Evolutionary conservation across 495 filamentous ascomycete genomes (phyloP), one percentile per base, ranked within the genome.

Genomic region (Aspergillus homomorphus): DNA sequence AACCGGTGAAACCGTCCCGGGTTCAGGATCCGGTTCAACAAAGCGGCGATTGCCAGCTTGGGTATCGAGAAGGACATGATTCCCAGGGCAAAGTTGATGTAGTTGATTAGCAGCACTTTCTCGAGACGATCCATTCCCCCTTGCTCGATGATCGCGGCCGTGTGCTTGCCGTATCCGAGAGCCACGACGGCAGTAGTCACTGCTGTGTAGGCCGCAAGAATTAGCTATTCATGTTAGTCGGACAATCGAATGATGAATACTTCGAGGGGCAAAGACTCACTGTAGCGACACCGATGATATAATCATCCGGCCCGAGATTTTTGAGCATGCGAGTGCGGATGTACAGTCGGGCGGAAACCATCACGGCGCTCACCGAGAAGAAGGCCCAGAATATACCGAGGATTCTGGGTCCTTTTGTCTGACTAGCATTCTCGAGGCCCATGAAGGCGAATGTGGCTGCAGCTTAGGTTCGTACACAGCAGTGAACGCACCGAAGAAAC

Each of bases 271-370:
- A 28, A 9, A 28, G 9, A 9, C 59, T 53, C n/a, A 67, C 76
- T 64, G 77, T 64, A 54, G 75, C 66, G 1, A 64, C 52, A 9
- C 68, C 58, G 59, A 80, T 75, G 33, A 75, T 71, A 43, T 72
- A 77, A 58, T 82, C 77, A 68, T 82, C 79, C 46, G 51, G 56
- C 16, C 78, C 77, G 2, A 76, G 45, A 41, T 66, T 77, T 16
- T 68, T 67, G 14, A 77, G 57, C 42, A 82, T 67, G 20, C 64
- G 60, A 8, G 65, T 43, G 4, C 79, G 78, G 48, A 80, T 76
- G 43, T 67, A 82, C 21, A 80, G 64, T 54, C 81, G 71, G 24
- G 72, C 61, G 1, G 68, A 63, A n/a, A 76, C 66, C 3, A 70
- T 26, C 3, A 73, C 19, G 2, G 58, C 38, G 20, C 69, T 69